Evolutionary conservation across 2,329 filamentous ascomycete species (phyloP).

Genomic region (Talaromyces sp.): DNA sequence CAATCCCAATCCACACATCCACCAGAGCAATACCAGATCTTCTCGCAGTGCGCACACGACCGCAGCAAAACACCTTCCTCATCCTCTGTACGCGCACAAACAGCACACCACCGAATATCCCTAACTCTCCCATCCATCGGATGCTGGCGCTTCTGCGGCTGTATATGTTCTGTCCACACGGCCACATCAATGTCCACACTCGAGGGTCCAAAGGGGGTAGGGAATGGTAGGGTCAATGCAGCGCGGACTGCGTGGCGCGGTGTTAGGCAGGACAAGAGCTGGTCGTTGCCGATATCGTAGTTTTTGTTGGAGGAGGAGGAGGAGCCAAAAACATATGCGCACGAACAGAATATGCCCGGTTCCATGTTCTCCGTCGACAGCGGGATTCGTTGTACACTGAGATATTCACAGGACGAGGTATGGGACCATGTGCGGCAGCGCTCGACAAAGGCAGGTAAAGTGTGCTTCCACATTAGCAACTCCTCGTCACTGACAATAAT

Average conservation of each 20-base stretch:
- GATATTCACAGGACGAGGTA: conserved; percentile 27
- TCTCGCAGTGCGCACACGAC: background rate
- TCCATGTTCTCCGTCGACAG: conserved; percentile 19
- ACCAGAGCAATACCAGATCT: background rate
- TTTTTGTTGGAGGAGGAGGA: conserved; percentile 2
- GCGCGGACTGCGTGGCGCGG: conserved; percentile 23
- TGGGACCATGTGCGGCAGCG: conserved; percentile 39
- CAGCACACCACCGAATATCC: background rate
- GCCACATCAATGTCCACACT: background rate
- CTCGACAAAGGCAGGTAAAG: conserved; percentile 29
- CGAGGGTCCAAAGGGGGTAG: conserved; percentile 18
- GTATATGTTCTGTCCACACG: background rate
- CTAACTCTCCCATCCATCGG: background rate
- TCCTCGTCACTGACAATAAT: conserved; percentile 23
- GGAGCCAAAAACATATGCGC: conserved; percentile 22
- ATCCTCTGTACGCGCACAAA: background rate
- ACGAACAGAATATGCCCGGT: conserved; percentile 26
- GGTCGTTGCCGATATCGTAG: conserved; percentile 13
- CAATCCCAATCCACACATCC: background rate
- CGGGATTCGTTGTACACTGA: conserved; percentile 16
- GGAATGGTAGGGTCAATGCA: conserved; percentile 29
- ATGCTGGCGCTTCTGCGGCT: background rate
- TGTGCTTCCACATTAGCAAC: conserved; percentile 26
- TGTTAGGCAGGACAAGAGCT: conserved; percentile 18
- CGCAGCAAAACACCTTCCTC: background rate